A percentile compares a stretch with the other conserved stretches of the same genome.
Conservation (phyloP, 1,139 yeast genomes). For the Meyerozyma sp. region DNA sequence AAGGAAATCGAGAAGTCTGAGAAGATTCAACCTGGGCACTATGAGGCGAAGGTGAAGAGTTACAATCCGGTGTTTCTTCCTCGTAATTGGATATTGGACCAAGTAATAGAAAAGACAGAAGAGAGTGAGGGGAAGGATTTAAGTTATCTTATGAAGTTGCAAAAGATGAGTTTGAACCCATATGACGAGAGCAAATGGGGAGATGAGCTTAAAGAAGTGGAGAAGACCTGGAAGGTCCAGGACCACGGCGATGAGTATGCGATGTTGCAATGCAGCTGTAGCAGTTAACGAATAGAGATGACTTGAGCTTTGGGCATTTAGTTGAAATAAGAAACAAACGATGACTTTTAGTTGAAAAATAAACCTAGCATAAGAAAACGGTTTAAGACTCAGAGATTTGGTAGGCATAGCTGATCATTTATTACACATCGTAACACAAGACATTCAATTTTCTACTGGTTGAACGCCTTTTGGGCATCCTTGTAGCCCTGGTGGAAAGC, state of each 20-base stretch:
- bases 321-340: too few species aligned
- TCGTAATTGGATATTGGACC: conserved; percentile 81
- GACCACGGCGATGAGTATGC: conserved; percentile 41
- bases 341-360: too few species aligned
- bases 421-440: not conserved
- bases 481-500: conserved; percentile 34
- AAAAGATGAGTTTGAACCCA: conserved; percentile 61
- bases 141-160: conserved; percentile 45
- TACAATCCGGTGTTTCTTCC: conserved; percentile 81
- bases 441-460: conserved; percentile 6
- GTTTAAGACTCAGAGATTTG: too few species aligned
- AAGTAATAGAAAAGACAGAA: conserved; percentile 56
- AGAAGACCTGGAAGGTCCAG: conserved; percentile 47
- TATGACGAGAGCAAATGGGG: conserved; percentile 62
- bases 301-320: too few species aligned
- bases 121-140: conserved; percentile 33
- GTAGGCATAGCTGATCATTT: not conserved
- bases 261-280: conserved; percentile 65
- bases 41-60: conserved; percentile 22
- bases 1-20: conserved; percentile 29
- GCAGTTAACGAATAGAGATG: conserved; percentile 42
- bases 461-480: conserved; percentile 28
- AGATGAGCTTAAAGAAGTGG: conserved; percentile 50
- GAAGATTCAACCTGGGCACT: conserved; percentile 19
- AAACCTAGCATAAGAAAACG: too few species aligned